phyloP scores from a whole-genome alignment of 225 moss, liverwort and hornwort genomes.

The Bryoerythrophyllum caledonicum region DNA sequence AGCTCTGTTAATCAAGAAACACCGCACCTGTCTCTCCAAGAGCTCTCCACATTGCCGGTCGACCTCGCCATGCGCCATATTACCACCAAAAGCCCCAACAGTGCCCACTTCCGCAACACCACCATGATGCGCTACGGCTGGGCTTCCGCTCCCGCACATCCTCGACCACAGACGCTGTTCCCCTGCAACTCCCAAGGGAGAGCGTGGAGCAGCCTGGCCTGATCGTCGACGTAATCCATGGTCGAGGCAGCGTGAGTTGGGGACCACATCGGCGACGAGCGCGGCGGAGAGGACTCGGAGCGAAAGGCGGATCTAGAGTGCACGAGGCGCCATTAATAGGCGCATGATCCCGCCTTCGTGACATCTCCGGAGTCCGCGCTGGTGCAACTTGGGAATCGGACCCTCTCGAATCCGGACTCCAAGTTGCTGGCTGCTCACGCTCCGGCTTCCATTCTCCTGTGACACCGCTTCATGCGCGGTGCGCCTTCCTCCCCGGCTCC shows the following conservation, averaged over 20 bases:
- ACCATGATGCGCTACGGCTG: not conserved
- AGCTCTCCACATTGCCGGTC: not conserved
- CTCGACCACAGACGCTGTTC: too few relatives aligned
- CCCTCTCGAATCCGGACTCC: too few relatives aligned
- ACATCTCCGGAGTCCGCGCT: too few relatives aligned
- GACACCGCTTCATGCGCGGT: too few relatives aligned
- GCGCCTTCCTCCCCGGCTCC: too few relatives aligned
- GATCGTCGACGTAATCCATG: too few relatives aligned
- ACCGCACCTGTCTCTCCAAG: constrained; percentile 21
- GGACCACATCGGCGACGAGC: not conserved
- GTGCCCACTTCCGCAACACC: not conserved
- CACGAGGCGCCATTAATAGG: not conserved
- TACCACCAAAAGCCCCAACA: not conserved
- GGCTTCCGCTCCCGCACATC: too few relatives aligned
- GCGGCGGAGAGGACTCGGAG: constrained; percentile 33
- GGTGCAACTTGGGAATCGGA: too few relatives aligned
- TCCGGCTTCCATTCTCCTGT: too few relatives aligned
- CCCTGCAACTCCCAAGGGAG: too few relatives aligned
- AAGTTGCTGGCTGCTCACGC: too few relatives aligned
- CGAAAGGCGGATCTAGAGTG: constrained; percentile 42
- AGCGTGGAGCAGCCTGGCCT: too few relatives aligned
- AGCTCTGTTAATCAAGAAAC: not conserved
- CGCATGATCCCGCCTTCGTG: constrained; percentile 22
- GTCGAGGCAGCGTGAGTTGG: not conserved
- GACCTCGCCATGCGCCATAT: constrained; percentile 6